Conservation (phyloP, 768 basidiomycete genomes). For the Lyophyllum atratum region DNA sequence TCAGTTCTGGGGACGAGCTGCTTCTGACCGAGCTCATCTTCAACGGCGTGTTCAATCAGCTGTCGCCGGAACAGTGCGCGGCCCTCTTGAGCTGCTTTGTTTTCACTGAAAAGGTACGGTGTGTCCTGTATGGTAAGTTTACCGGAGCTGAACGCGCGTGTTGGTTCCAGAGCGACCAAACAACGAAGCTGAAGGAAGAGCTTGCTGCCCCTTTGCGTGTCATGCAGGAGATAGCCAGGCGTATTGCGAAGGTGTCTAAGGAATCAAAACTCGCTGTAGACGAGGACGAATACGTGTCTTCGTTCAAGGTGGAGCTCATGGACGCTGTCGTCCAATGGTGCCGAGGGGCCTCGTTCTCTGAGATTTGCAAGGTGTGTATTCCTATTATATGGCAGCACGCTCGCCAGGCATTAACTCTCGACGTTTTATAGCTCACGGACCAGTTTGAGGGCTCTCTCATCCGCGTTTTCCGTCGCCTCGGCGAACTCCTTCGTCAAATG, state of each 20-base stretch:
- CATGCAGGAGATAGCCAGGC: conserved; percentile 93
- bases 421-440: conserved; percentile 77
- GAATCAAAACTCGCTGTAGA: conserved; percentile 89
- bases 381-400: background rate
- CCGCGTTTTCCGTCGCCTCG: conserved; percentile 91
- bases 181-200: conserved; percentile 88
- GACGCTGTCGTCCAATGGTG: conserved; percentile 98
- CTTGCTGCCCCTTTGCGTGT: conserved; percentile 88
- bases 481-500: conserved; percentile 97
- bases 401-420: background rate
- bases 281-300: conserved; percentile 93
- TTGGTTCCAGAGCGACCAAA: conserved; percentile 72
- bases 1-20: conserved; percentile 95
- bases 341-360: conserved; percentile 93
- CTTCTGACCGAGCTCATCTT: conserved; percentile 96
- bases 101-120: conserved; percentile 87
- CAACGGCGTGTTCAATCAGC: conserved; percentile 91
- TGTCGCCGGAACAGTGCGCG: conserved; percentile 90
- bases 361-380: conserved; percentile 85
- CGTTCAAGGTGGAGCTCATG: conserved; percentile 99
- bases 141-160: background rate
- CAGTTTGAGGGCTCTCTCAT: conserved; percentile 97
- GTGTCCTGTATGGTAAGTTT: background rate
- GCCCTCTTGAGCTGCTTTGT: conserved; percentile 97
- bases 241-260: conserved; percentile 96